Conservation (phyloP, 441 rosid genomes). For the Eruca vesicaria region DNA sequence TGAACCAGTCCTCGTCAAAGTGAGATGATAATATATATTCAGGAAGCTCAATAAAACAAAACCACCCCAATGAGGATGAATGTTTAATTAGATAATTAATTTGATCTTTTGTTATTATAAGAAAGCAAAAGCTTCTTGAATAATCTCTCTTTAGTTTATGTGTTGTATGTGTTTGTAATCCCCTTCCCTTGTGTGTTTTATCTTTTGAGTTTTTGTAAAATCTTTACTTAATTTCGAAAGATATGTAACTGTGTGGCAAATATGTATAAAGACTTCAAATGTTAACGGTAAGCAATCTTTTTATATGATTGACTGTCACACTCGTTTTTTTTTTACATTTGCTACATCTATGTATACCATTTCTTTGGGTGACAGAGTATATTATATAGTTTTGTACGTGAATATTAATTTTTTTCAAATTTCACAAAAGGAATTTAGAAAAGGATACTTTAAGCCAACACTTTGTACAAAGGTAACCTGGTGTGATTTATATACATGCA, state of each 20-base stretch:
- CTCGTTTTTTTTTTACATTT: not conserved
- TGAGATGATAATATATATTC: constrained; percentile 3
- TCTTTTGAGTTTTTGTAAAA: constrained; percentile 27
- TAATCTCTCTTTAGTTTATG: constrained; percentile 4
- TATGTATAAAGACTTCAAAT: constrained; percentile 9
- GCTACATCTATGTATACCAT: not conserved
- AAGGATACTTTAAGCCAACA: not conserved
- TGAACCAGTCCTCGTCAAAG: constrained; percentile 33
- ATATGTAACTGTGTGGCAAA: constrained; percentile 10
- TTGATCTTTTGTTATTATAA: constrained; percentile 6
- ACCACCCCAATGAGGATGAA: constrained; percentile 9
- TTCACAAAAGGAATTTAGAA: not conserved
- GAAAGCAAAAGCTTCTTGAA: constrained; percentile 14
- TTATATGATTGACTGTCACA: not conserved
- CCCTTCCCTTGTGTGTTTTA: constrained; percentile 16
- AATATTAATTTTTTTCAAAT: not conserved
- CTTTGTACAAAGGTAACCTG: not conserved
- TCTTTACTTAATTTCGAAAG: constrained; percentile 24
- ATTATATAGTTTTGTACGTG: not conserved
- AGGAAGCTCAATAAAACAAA: constrained; percentile 17
- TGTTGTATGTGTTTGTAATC: constrained; percentile 12
- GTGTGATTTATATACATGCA: constrained; percentile 5
- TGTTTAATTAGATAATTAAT: constrained; percentile 28
- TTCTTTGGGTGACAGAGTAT: not conserved
- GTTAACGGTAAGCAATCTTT: constrained; percentile 9